These are phyloP conservation scores for Xerophyta viscosa DNA, from an alignment of 106 monocot species.

Conservation along the genomic window DNA sequence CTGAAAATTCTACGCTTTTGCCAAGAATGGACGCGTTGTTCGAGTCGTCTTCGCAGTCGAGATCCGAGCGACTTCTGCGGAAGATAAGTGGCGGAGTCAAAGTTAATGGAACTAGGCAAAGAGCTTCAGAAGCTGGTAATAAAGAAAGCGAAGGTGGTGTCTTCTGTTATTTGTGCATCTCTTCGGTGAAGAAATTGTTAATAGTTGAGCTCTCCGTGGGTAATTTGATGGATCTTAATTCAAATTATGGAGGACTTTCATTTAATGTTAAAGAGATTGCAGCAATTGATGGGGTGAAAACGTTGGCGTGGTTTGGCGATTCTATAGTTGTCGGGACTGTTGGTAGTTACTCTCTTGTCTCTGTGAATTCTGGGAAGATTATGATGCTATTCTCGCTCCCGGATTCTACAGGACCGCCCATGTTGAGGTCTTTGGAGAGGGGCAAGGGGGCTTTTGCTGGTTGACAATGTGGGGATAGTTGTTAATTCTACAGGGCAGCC, in stretches of 20 bases:
- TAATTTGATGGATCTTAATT: conserved; percentile 16
- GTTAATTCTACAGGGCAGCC: conserved; percentile 67
- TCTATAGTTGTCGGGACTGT: conserved; percentile 61
- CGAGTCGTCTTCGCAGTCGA: conserved; percentile 19
- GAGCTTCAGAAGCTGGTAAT: conserved; percentile 14
- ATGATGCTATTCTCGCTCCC: conserved; percentile 72
- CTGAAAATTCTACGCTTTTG: conserved; percentile 5
- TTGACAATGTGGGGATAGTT: conserved; percentile 87
- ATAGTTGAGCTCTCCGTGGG: conserved; percentile 47
- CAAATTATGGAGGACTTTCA: conserved; percentile 30
- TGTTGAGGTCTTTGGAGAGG: conserved; percentile 35
- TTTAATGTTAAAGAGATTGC: conserved; percentile 48
- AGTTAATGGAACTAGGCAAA: conserved; percentile 36
- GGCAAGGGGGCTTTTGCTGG: conserved; percentile 64
- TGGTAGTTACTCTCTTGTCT: conserved; percentile 53
- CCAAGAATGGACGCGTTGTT: conserved; percentile 24
- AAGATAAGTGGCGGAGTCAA: conserved; percentile 33
- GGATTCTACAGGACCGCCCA: conserved; percentile 58
- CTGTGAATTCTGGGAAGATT: conserved; percentile 28
- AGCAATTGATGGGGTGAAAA: conserved; percentile 57
- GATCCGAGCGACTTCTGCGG: conserved; percentile 36
- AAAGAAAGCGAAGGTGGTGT: conserved; percentile 27
- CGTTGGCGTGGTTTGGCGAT: conserved; percentile 76
- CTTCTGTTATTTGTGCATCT: conserved; percentile 36
- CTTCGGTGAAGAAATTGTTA: conserved; percentile 43